phyloP scores from a whole-genome alignment of 257 asterid genomes.

The Scutellaria minor region DNA sequence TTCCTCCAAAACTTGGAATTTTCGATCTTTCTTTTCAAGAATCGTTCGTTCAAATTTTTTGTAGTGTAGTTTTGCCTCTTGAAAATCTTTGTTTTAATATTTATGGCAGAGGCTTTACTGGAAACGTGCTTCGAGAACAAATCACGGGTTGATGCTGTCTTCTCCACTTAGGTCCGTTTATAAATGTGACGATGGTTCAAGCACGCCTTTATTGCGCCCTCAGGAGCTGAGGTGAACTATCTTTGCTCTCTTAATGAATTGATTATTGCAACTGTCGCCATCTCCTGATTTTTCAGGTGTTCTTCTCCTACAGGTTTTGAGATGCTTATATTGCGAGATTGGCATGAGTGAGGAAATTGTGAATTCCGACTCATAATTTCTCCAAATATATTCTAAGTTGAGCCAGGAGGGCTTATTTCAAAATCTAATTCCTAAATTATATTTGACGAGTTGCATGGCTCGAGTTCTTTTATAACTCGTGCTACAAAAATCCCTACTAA shows the following conservation, averaged over 20 bases:
- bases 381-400: conserved; percentile 32
- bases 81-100: conserved; percentile 15
- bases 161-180: conserved; percentile 80
- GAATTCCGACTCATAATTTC: conserved; percentile 49
- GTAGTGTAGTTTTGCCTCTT: background rate
- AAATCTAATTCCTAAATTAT: conserved; percentile 18
- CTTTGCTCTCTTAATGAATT: conserved; percentile 34
- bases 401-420: conserved; percentile 28
- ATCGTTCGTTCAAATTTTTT: background rate
- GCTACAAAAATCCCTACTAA: background rate
- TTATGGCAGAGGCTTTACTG: conserved; percentile 91
- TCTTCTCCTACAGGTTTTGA: conserved; percentile 64
- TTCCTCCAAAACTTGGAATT: background rate
- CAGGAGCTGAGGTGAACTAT: conserved; percentile 75
- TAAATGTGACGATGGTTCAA: conserved; percentile 53
- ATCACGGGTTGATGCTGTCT: conserved; percentile 83
- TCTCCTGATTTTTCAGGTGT: conserved; percentile 51
- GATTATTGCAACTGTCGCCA: conserved; percentile 24
- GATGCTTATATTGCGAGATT: conserved; percentile 54
- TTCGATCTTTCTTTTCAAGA: background rate
- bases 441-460: conserved; percentile 1
- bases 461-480: conserved; percentile 6
- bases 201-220: conserved; percentile 81
- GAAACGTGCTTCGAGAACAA: conserved; percentile 88
- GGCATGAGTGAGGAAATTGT: conserved; percentile 56